Evolutionary conservation across 495 filamentous ascomycete genomes (phyloP).

Genomic region (Aspergillus saccharolyticus): DNA sequence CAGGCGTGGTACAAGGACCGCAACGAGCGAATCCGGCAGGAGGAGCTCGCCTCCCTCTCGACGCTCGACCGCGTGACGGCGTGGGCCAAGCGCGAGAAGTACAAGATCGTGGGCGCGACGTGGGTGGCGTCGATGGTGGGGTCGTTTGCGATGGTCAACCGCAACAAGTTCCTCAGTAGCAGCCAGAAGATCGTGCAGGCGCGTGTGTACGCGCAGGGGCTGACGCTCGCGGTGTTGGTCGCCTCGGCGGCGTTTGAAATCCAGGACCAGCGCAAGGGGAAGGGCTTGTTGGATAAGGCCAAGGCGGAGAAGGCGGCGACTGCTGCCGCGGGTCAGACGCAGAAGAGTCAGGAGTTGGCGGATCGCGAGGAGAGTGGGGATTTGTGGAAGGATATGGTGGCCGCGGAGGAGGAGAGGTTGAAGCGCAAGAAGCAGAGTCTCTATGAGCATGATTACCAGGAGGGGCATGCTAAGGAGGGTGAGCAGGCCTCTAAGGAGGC

Average conservation of each 20-base stretch:
- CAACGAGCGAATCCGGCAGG: constrained; percentile 46
- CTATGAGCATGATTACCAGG: constrained; percentile 26
- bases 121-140: constrained; percentile 82
- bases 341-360: constrained; percentile 68
- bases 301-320: constrained; percentile 68
- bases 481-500: constrained; percentile 10
- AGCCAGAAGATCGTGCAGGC: constrained; percentile 96
- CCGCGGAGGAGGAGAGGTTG: constrained; percentile 65
- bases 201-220: constrained; percentile 93
- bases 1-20: constrained; percentile 61
- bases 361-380: constrained; percentile 61
- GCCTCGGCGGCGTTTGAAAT: constrained; percentile 88
- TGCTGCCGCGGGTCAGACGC: too few relatives aligned
- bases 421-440: constrained; percentile 50
- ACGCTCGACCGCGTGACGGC: constrained; percentile 49
- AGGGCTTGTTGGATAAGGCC: constrained; percentile 42
- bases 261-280: constrained; percentile 67
- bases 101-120: constrained; percentile 76
- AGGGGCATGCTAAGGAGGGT: constrained; percentile 14
- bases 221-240: constrained; percentile 84
- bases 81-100: constrained; percentile 74
- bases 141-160: constrained; percentile 69
- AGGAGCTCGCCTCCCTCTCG: constrained; percentile 46
- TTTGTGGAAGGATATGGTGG: constrained; percentile 87
- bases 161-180: constrained; percentile 68